These are phyloP conservation scores for Trichoderma cornu-damae DNA, from an alignment of 2,329 filamentous ascomycete genomes.

Conservation along the genomic window DNA sequence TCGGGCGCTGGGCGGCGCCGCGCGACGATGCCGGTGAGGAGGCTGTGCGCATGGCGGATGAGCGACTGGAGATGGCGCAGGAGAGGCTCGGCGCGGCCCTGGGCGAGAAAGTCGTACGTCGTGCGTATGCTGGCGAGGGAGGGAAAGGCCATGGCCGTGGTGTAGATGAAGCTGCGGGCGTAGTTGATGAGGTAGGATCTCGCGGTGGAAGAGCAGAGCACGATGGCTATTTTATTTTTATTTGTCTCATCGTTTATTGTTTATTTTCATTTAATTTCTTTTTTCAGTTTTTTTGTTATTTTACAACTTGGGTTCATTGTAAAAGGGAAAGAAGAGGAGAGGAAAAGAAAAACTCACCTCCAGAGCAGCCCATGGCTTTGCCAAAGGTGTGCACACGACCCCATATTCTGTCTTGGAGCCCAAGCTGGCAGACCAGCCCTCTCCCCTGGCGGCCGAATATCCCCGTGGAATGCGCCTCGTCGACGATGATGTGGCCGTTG, in stretches of 20 bases:
- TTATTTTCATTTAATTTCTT: neutral
- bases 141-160: conserved; percentile 61
- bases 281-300: too few relatives aligned
- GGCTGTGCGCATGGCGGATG: conserved; percentile 38
- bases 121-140: conserved; percentile 54
- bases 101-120: conserved; percentile 52
- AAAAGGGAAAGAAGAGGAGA: neutral
- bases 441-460: conserved; percentile 51
- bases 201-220: conserved; percentile 57
- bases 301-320: too few relatives aligned
- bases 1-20: conserved; percentile 20
- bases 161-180: conserved; percentile 69
- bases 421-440: conserved; percentile 54
- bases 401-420: conserved; percentile 51
- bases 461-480: conserved; percentile 64
- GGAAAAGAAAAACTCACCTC: conserved; percentile 49
- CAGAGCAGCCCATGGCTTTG: conserved; percentile 62
- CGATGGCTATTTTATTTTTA: conserved; percentile 39
- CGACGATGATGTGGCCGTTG: conserved; percentile 60
- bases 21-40: conserved; percentile 39
- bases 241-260: too few relatives aligned
- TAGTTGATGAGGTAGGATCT: conserved; percentile 69
- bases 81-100: conserved; percentile 42
- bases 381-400: conserved; percentile 61
- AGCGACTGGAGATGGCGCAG: conserved; percentile 31